Conservation (phyloP, 2,329 filamentous ascomycete genomes). For the Fonsecaea nubica region DNA sequence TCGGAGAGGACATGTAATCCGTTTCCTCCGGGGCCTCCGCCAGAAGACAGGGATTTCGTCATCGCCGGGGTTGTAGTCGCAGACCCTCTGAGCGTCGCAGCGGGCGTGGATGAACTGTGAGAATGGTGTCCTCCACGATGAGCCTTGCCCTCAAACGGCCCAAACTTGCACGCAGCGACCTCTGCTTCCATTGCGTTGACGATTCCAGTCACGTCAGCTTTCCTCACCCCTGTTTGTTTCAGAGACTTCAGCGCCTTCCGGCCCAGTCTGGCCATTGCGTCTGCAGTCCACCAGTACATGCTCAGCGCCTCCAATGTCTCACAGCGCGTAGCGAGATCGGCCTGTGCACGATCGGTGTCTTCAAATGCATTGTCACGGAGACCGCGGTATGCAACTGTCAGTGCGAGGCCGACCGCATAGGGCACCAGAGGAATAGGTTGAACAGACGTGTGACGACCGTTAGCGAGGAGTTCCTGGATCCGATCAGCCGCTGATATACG, state of each 20-base stretch:
- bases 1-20: constrained; percentile 39
- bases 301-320: constrained; percentile 46
- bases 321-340: constrained; percentile 48
- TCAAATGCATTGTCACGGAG: constrained; percentile 58
- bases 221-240: constrained; percentile 39
- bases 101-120: constrained; percentile 4
- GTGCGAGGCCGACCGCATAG: constrained; percentile 62
- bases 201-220: constrained; percentile 52
- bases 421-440: constrained; percentile 62
- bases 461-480: constrained; percentile 56
- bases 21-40: constrained; percentile 17
- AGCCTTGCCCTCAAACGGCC: constrained; percentile 35
- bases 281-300: constrained; percentile 49
- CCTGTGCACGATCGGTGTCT: constrained; percentile 46
- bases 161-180: constrained; percentile 41
- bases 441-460: constrained; percentile 43
- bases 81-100: neutral
- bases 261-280: constrained; percentile 51
- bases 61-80: neutral
- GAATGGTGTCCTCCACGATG: constrained; percentile 1
- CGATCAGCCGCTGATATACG: constrained; percentile 63
- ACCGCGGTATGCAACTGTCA: constrained; percentile 64
- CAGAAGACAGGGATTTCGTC: neutral
- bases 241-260: constrained; percentile 46
- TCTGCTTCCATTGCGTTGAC: constrained; percentile 54